Percentiles rank a stretch among this genome's conserved stretches.
phyloP scores from a whole-genome alignment of 2,329 filamentous ascomycete genomes.

The Paramyrothecium sp. region DNA sequence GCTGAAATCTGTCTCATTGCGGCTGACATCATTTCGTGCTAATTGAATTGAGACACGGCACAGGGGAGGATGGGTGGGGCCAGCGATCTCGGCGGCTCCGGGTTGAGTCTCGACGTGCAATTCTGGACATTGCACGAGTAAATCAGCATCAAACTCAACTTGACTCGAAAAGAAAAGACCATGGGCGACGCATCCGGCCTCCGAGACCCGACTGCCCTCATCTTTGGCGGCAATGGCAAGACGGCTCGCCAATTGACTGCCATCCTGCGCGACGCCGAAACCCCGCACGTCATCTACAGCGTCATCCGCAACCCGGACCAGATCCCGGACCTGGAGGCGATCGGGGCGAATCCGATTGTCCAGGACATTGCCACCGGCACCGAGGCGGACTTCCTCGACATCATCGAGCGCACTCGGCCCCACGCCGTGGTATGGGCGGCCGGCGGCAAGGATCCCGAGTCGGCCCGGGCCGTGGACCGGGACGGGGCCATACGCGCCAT shows the following conservation, averaged over 20 bases:
- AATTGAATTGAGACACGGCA: too few species aligned
- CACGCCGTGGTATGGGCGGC: background rate
- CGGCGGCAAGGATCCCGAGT: slow-evolving; percentile 2
- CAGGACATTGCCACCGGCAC: slow-evolving; percentile 1
- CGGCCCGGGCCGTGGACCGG: slow-evolving; percentile 1
- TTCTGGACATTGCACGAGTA: background rate
- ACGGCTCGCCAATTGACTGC: slow-evolving; percentile 1
- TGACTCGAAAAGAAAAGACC: background rate
- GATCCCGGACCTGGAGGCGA: slow-evolving; percentile 1
- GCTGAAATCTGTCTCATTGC: too few species aligned
- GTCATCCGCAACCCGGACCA: slow-evolving; percentile 2
- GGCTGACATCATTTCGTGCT: too few species aligned
- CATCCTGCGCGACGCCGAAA: background rate
- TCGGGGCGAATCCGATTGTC: slow-evolving; percentile 1
- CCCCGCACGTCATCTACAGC: slow-evolving; percentile 1
- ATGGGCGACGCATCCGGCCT: slow-evolving; percentile 1
- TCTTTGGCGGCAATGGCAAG: slow-evolving; percentile 2
- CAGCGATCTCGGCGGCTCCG: too few species aligned
- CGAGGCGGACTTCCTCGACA: background rate
- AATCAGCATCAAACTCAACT: background rate
- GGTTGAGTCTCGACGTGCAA: too few species aligned
- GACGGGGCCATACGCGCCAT: slow-evolving; percentile 2
- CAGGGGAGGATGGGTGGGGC: too few species aligned
- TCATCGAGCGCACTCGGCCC: background rate
- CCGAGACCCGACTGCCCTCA: background rate